These are phyloP conservation scores for Lactarius hatsudake DNA, from an alignment of 768 basidiomycete species.

Conservation along the genomic window DNA sequence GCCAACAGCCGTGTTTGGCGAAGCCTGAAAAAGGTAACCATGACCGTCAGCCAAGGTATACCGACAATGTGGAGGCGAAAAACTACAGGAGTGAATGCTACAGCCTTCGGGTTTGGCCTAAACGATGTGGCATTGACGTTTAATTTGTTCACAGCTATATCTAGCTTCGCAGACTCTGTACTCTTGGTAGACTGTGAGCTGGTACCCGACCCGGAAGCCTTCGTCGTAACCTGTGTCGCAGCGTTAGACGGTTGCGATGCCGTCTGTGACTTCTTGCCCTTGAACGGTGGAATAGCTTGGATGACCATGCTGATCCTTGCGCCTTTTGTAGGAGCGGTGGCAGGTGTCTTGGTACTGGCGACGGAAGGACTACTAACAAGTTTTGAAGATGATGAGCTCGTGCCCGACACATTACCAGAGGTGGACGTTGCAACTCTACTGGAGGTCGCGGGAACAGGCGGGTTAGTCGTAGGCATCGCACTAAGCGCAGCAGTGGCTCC, in stretches of 20 bases:
- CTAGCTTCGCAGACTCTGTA: conserved; percentile 42
- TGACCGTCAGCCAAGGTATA: conserved; percentile 4
- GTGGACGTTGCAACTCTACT: conserved; percentile 31
- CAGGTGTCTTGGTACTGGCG: conserved; percentile 12
- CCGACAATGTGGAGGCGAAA: conserved; percentile 10
- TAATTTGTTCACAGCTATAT: conserved; percentile 59
- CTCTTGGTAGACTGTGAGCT: conserved; percentile 23
- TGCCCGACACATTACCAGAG: conserved; percentile 19
- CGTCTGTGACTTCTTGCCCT: conserved; percentile 43
- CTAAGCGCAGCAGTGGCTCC: conserved; percentile 37
- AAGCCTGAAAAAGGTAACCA: conserved; percentile 30
- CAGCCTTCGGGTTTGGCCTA: conserved; percentile 81
- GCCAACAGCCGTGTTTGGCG: conserved; percentile 31
- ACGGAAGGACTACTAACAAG: conserved; percentile 27
- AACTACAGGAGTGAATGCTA: conserved; percentile 66
- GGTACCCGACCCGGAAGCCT: conserved; percentile 32
- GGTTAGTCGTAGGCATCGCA: conserved; percentile 44
- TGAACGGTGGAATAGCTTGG: conserved; percentile 89
- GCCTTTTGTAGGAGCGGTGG: conserved; percentile 21
- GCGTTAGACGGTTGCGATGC: conserved; percentile 35
- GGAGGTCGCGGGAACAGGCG: conserved; percentile 33
- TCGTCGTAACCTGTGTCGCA: conserved; percentile 32
- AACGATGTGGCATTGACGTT: conserved; percentile 92
- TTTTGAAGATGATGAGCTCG: conserved; percentile 15
- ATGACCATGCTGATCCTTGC: conserved; percentile 68